These are phyloP conservation scores for Cryphonectria carpinicola DNA, from an alignment of 2,329 filamentous ascomycete species.

Conservation along the genomic window DNA sequence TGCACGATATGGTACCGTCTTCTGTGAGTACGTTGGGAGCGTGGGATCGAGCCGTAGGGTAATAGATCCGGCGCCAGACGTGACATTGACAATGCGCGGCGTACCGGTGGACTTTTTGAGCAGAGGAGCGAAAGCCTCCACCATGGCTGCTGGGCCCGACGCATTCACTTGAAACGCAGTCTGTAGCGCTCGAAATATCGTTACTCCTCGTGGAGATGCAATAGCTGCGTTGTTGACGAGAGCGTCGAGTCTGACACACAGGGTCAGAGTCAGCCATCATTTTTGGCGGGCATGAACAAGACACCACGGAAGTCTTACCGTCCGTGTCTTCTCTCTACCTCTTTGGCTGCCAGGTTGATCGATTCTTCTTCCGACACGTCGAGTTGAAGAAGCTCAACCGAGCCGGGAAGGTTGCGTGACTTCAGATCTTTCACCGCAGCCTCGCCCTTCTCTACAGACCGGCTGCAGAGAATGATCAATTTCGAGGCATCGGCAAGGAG, in stretches of 20 bases:
- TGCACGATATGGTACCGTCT: constrained; percentile 3
- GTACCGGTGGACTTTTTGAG: constrained; percentile 5
- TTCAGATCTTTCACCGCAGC: neutral
- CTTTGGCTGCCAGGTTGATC: constrained; percentile 2
- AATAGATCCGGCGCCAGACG: constrained; percentile 14
- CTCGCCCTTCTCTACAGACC: constrained; percentile 14
- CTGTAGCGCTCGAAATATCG: neutral
- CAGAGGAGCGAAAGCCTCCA: constrained; percentile 11
- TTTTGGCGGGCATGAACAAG: neutral
- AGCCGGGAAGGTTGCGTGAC: constrained; percentile 10
- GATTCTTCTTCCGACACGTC: constrained; percentile 6
- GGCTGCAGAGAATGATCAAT: constrained; percentile 6
- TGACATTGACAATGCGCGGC: constrained; percentile 14
- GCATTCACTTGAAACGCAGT: neutral
- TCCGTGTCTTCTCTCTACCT: constrained; percentile 7
- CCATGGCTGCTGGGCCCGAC: constrained; percentile 11
- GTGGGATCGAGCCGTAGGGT: neutral
- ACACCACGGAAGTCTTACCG: neutral
- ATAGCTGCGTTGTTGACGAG: constrained; percentile 17
- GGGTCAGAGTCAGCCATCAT: neutral
- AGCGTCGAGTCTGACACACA: constrained; percentile 8
- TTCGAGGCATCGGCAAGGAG: constrained; percentile 7
- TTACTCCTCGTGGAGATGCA: neutral
- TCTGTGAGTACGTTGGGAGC: neutral
- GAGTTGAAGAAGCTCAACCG: constrained; percentile 1